Percentiles rank a stretch among this genome's conserved stretches.
phyloP scores from a whole-genome alignment of 1,284 basidiomycete species.

The Bondarzewia mesenterica region DNA sequence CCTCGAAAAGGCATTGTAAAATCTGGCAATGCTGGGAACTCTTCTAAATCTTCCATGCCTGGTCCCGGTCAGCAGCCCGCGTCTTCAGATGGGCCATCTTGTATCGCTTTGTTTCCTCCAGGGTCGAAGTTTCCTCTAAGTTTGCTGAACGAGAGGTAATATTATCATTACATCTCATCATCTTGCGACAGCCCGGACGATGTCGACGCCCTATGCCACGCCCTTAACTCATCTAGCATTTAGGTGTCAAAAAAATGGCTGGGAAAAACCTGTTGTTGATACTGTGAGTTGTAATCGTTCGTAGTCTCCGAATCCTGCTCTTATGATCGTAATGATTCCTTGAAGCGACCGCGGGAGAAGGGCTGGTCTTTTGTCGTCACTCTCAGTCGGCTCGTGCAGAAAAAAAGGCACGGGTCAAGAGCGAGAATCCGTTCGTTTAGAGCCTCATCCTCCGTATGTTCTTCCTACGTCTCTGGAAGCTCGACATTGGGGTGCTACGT shows the following conservation, averaged over 20 bases:
- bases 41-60: slow-evolving; percentile 22
- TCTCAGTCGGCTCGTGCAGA: slow-evolving; percentile 59
- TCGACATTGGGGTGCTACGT: slow-evolving; percentile 83
- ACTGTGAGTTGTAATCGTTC: slow-evolving; percentile 46
- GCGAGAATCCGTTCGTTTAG: slow-evolving; percentile 62
- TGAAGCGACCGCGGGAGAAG: slow-evolving; percentile 38
- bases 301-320: neutral
- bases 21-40: slow-evolving; percentile 82
- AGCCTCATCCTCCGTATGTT: slow-evolving; percentile 61
- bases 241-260: slow-evolving; percentile 80
- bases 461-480: slow-evolving; percentile 65
- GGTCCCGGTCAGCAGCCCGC: neutral
- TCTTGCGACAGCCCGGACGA: too few relatives aligned
- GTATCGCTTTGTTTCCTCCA: slow-evolving; percentile 65
- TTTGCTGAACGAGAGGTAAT: slow-evolving; percentile 67
- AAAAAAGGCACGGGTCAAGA: slow-evolving; percentile 42
- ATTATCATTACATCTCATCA: too few relatives aligned
- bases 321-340: slow-evolving; percentile 10
- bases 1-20: slow-evolving; percentile 74
- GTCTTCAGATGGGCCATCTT: neutral
- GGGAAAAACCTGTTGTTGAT: slow-evolving; percentile 74
- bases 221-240: neutral
- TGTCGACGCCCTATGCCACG: too few relatives aligned
- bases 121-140: slow-evolving; percentile 78
- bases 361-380: slow-evolving; percentile 58